phyloP scores from a whole-genome alignment of 2,329 filamentous ascomycete species.

The Aspergillus luchuensis region DNA sequence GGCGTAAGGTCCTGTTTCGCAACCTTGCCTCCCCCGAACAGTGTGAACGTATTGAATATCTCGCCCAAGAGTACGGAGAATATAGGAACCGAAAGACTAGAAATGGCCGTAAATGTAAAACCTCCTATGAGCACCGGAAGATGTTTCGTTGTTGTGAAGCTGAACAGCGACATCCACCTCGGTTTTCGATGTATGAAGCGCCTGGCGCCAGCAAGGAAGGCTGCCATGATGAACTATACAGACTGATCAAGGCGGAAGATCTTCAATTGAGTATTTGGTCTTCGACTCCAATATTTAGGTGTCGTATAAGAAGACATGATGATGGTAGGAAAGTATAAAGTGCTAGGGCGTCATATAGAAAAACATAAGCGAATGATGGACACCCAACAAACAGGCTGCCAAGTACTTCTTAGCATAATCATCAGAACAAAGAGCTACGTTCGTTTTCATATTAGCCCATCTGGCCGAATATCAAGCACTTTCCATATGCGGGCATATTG shows the following conservation, averaged over 20 bases:
- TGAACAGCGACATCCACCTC: conserved; percentile 64
- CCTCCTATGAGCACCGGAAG: conserved; percentile 57
- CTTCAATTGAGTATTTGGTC: conserved; percentile 4
- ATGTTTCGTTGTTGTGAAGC: conserved; percentile 69
- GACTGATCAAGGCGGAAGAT: not conserved
- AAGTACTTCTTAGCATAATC: not conserved
- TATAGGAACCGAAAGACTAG: conserved; percentile 65
- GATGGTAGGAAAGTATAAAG: not conserved
- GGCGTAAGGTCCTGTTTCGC: conserved; percentile 55
- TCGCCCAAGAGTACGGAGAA: conserved; percentile 72
- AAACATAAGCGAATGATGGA: not conserved
- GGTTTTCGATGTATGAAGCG: conserved; percentile 13
- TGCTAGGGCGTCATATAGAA: not conserved
- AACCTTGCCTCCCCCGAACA: conserved; percentile 61
- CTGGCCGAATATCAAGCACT: not conserved
- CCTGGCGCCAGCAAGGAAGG: not conserved
- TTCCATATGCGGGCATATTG: conserved; percentile 28
- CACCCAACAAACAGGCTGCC: not conserved
- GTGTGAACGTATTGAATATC: conserved; percentile 71
- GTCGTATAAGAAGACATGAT: not conserved
- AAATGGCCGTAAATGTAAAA: conserved; percentile 57
- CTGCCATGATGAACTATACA: conserved; percentile 1
- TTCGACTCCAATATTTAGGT: conserved; percentile 17
- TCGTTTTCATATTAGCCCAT: not conserved
- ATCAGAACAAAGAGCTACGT: not conserved